Base-by-base conservation (phyloP, 2,329 filamentous ascomycete species). In the Fusarium sp. region DNA sequence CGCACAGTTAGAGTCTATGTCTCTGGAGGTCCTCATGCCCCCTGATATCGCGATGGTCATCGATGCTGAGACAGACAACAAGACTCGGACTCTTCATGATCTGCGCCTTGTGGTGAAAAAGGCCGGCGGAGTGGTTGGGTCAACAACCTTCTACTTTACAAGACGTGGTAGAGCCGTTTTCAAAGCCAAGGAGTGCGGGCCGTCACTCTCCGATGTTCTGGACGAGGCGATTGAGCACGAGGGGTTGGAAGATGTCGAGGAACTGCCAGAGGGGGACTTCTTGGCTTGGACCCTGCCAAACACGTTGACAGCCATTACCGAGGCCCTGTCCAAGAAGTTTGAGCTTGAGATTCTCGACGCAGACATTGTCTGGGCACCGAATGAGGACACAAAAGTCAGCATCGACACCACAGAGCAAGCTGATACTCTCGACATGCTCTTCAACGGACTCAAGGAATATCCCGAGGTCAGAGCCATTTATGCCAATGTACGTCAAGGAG, bases 31-130 rank as follows among this genome's bases (percentile, higher is more conserved):
- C 32, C 93, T 98, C 75, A 84, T 97, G 69, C 93, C 94, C 5
- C 90, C 92, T 6, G 90, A 92, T 38, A 89, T 95, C 4, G 94
- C 94, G 17, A 86, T 96, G 11, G 91, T 98, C 17, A 89, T 98
- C 79, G 95, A 98, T 77, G 91, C 92, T 77, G 92, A 96, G 82
- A 96, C 94, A 9, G 95, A 98, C 78, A 94, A 90, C 81, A 95
- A 93, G 81, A 86, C 87, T 45, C 90, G 94, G 38, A 90, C 91
- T 13, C 82, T 97, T 53, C 90, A 93, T 77, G 93, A 97, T 61
- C 82, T 98, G 57, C 90, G 93, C 61, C 79, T 87, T 56, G 83
- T 93, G 6, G 87, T 97, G 62, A 97, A 95, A 81, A 90, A 91
- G 67, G 84, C 87, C 57, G 92, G 92, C 24, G 96, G 92, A 10